These are phyloP conservation scores for Huntiella moniliformis DNA, from an alignment of 2,329 filamentous ascomycete species.

Conservation along the genomic window DNA sequence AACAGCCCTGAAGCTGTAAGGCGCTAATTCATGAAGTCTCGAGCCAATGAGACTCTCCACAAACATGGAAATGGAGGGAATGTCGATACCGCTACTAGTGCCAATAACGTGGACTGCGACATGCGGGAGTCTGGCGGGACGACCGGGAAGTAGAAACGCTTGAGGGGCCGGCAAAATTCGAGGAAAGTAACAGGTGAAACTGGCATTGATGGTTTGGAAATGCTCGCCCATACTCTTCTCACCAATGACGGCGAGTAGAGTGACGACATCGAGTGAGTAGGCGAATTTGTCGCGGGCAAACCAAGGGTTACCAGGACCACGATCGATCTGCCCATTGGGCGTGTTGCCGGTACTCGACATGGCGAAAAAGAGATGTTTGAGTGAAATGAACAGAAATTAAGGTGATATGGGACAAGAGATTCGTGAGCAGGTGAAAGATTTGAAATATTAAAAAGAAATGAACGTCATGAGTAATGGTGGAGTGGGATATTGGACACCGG, in stretches of 20 bases:
- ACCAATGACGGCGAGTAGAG: conserved; percentile 43
- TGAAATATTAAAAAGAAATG: no score
- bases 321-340: conserved; percentile 8
- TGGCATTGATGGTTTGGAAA: conserved; percentile 39
- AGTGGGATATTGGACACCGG: no score
- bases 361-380: no score
- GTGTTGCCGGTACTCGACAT: neutral
- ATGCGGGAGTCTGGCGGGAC: conserved; percentile 36
- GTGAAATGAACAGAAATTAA: no score
- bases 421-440: no score
- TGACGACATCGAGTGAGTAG: conserved; percentile 43
- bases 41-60: conserved; percentile 22
- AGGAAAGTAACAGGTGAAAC: conserved; percentile 36
- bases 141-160: conserved; percentile 36
- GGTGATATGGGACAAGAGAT: no score
- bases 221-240: conserved; percentile 40
- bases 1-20: conserved; percentile 26
- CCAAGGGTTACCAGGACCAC: conserved; percentile 17
- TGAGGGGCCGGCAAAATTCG: conserved; percentile 44
- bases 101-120: conserved; percentile 35
- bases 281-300: conserved; percentile 24
- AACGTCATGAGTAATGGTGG: no score
- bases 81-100: conserved; percentile 35
- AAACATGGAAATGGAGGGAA: conserved; percentile 40
- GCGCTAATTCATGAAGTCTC: conserved; percentile 25